Evolutionary conservation across 176 grass and related monocot genomes (phyloP).

Genomic region (Otatea glauca): DNA sequence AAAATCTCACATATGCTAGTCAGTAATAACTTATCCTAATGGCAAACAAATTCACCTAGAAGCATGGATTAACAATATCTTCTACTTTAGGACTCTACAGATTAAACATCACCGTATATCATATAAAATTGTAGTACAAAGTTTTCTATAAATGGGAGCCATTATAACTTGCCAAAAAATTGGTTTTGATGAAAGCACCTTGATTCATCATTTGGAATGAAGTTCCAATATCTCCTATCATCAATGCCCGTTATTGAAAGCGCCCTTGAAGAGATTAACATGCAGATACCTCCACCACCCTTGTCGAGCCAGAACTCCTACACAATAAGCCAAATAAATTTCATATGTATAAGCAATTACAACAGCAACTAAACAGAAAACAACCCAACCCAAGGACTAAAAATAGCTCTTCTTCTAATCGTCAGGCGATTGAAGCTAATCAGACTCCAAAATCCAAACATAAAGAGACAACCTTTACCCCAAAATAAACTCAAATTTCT

Average conservation of each 20-base stretch:
- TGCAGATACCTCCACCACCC: constrained; percentile 63
- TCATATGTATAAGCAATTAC: background rate
- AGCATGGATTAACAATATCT: background rate
- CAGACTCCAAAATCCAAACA: background rate
- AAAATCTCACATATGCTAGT: background rate
- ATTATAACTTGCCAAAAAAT: background rate
- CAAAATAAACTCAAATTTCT: background rate
- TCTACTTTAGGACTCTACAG: background rate
- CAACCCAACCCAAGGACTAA: background rate
- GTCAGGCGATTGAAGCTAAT: background rate
- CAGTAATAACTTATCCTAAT: background rate
- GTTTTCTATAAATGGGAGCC: background rate
- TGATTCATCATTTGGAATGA: constrained; percentile 84
- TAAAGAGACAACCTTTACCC: background rate
- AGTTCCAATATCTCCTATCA: constrained; percentile 97
- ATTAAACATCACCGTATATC: background rate
- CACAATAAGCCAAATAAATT: constrained; percentile 37
- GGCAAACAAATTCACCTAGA: background rate
- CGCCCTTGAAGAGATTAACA: constrained; percentile 80
- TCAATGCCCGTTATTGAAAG: constrained; percentile 92
- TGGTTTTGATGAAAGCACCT: constrained; percentile 47
- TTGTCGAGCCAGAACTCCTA: constrained; percentile 98
- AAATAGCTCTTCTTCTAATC: constrained; percentile 6
- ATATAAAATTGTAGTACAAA: background rate
- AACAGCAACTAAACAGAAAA: background rate